A percentile compares a stretch with the other conserved stretches of the same genome.
phyloP scores from a whole-genome alignment of 331 rosid genomes.

The Telfairia occidentalis region DNA sequence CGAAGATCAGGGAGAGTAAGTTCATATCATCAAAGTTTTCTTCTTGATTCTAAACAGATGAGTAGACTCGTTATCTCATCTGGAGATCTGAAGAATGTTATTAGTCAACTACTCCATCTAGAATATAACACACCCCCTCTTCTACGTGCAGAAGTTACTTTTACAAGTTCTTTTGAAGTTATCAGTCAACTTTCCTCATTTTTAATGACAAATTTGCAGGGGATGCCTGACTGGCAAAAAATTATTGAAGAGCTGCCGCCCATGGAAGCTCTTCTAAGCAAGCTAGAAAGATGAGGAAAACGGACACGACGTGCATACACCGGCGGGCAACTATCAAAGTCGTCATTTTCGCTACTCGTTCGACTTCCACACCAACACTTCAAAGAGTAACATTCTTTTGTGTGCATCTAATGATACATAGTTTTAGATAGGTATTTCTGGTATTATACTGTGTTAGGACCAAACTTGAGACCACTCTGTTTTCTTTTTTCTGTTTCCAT shows the following conservation, averaged over 20 bases:
- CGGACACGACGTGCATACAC: neutral
- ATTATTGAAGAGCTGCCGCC: constrained; percentile 79
- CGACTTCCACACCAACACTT: neutral
- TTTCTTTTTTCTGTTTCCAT: neutral
- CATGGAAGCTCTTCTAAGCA: constrained; percentile 80
- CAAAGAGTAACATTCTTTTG: neutral
- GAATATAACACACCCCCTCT: neutral
- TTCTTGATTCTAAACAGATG: neutral
- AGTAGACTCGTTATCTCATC: neutral
- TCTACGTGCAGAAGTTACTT: neutral
- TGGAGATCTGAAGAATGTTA: neutral
- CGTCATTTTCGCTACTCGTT: neutral
- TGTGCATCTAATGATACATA: neutral
- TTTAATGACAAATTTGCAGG: constrained; percentile 32
- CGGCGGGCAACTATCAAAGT: neutral
- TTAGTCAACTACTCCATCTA: neutral
- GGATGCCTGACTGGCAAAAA: constrained; percentile 92
- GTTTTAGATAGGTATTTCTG: neutral
- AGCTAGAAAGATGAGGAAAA: constrained; percentile 55
- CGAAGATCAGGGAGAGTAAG: constrained; percentile 94
- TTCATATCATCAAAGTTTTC: neutral
- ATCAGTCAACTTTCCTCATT: neutral
- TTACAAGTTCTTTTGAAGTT: neutral
- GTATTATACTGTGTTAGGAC: neutral
- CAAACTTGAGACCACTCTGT: neutral